Percentiles rank a stretch among this genome's conserved stretches.
phyloP scores from a whole-genome alignment of 768 basidiomycete species.

The Boletus rubroflammeus region DNA sequence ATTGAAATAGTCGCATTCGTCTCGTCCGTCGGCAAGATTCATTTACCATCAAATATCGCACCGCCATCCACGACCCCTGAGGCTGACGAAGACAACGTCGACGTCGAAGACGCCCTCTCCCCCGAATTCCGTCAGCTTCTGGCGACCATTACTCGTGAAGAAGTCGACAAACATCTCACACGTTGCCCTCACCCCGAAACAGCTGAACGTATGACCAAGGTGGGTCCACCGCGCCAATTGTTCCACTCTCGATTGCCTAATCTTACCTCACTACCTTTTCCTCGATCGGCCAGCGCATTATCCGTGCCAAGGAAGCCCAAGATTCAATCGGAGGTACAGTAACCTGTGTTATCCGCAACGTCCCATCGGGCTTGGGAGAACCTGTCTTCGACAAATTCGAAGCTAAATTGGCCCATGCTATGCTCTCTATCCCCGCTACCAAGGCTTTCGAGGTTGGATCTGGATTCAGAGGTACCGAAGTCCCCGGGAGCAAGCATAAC shows the following conservation, averaged over 20 bases:
- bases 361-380: conserved; percentile 90
- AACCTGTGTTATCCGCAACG: conserved; percentile 91
- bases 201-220: conserved; percentile 87
- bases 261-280: conserved; percentile 9
- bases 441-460: conserved; percentile 98
- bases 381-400: conserved; percentile 99
- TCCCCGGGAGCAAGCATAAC: conserved; percentile 92
- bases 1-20: conserved; percentile 98
- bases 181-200: conserved; percentile 91
- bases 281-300: conserved; percentile 63
- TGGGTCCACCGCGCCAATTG: conserved; percentile 26
- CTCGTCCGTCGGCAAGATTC: conserved; percentile 90
- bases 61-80: conserved; percentile 39
- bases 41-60: conserved; percentile 56
- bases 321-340: conserved; percentile 99
- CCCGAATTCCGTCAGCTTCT: conserved; percentile 82
- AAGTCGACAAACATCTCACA: conserved; percentile 84
- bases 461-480: conserved; percentile 91
- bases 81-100: conserved; percentile 56
- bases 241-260: conserved; percentile 34
- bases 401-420: conserved; percentile 91
- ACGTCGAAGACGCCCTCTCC: conserved; percentile 69
- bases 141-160: conserved; percentile 72
- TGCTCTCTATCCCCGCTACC: conserved; percentile 98
- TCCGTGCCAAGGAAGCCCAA: conserved; percentile 82